Conservation (phyloP, 768 basidiomycete genomes). For the Gyrodon lividus region DNA sequence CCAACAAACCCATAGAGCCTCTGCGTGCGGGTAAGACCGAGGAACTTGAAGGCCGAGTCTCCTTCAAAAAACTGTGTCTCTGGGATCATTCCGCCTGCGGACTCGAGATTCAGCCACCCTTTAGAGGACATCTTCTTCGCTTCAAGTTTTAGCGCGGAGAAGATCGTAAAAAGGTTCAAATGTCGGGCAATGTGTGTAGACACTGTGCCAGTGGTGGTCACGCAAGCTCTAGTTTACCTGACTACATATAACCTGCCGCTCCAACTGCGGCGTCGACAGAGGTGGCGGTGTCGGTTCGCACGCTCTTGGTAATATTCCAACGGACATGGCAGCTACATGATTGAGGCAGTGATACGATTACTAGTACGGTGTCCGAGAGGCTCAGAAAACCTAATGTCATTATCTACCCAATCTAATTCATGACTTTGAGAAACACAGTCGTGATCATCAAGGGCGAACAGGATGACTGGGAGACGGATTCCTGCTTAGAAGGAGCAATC, state of each 20-base stretch:
- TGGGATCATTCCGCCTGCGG: constrained; percentile 59
- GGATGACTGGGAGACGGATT: too few species aligned
- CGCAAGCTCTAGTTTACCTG: too few species aligned
- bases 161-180: neutral
- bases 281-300: neutral
- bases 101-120: constrained; percentile 87
- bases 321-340: too few species aligned
- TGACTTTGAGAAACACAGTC: neutral
- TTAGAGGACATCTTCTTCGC: constrained; percentile 51
- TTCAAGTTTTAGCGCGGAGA: neutral
- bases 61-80: constrained; percentile 87
- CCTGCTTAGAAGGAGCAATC: too few species aligned
- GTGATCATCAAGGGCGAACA: neutral
- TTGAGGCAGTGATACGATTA: too few species aligned
- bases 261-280: neutral
- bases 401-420: neutral
- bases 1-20: constrained; percentile 83
- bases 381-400: neutral
- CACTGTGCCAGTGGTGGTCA: neutral
- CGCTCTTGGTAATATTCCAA: neutral
- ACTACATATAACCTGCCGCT: neutral
- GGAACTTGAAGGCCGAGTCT: constrained; percentile 80
- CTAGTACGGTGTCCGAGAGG: too few species aligned
- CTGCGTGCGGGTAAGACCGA: constrained; percentile 77
- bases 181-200: neutral